phyloP scores from a whole-genome alignment of 2,329 filamentous ascomycete genomes.

The Paecilomyces dactylethromorphus region DNA sequence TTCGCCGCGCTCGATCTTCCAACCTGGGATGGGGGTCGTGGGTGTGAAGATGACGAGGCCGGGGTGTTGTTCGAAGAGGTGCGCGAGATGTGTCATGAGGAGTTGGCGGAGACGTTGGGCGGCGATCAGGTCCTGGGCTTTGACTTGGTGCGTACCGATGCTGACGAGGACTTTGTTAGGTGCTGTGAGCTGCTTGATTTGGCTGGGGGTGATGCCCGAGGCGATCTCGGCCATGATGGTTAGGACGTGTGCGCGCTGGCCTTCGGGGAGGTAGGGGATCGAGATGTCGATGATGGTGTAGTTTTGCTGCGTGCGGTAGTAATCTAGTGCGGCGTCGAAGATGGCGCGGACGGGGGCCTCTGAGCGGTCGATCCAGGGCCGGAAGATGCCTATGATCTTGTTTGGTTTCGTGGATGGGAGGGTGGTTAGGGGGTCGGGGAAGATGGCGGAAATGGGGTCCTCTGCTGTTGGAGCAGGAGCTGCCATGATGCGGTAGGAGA shows the following conservation, averaged over 20 bases:
- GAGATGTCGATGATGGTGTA: slow-evolving; percentile 43
- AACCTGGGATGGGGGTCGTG: slow-evolving; percentile 68
- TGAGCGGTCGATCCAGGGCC: slow-evolving; percentile 63
- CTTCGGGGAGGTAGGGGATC: slow-evolving; percentile 57
- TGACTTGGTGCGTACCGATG: slow-evolving; percentile 55
- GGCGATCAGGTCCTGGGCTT: slow-evolving; percentile 63
- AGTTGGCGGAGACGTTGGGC: slow-evolving; percentile 67
- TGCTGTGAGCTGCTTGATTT: slow-evolving; percentile 53
- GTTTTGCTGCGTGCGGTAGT: slow-evolving; percentile 35
- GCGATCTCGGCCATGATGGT: slow-evolving; percentile 70
- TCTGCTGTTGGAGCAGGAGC: slow-evolving; percentile 55
- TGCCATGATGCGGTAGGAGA: slow-evolving; percentile 76
- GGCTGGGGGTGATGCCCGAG: slow-evolving; percentile 42
- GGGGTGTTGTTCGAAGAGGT: slow-evolving; percentile 63
- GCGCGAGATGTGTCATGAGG: slow-evolving; percentile 71
- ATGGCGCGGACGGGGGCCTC: slow-evolving; percentile 56
- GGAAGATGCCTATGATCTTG: slow-evolving; percentile 65
- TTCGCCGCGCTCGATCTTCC: slow-evolving; percentile 58
- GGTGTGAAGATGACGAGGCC: slow-evolving; percentile 74
- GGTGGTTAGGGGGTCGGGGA: slow-evolving; percentile 49
- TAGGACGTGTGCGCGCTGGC: slow-evolving; percentile 68
- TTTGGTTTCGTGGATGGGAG: slow-evolving; percentile 30
- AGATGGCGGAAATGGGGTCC: slow-evolving; percentile 55
- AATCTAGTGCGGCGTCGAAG: slow-evolving; percentile 57
- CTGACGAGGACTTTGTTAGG: slow-evolving; percentile 65